A percentile compares a stretch with the other conserved stretches of the same genome.
These are phyloP conservation scores for Ophiocordyceps camponoti-leonardi DNA, from an alignment of 2,329 filamentous ascomycete species.

Conservation along the genomic window DNA sequence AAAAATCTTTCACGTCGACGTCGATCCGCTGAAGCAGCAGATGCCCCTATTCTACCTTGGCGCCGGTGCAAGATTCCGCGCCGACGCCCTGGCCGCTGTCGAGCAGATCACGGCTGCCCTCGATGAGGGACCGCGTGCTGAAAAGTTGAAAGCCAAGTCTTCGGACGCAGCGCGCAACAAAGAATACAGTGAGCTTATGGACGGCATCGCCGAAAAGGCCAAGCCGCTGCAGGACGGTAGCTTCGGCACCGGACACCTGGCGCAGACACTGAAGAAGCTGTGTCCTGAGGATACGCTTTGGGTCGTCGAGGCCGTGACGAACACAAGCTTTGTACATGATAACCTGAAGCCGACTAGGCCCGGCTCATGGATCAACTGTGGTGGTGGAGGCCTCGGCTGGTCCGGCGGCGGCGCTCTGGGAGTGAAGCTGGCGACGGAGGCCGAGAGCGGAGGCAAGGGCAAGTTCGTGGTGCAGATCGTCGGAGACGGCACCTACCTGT, in stretches of 20 bases:
- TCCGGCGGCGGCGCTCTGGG: slow-evolving; percentile 60
- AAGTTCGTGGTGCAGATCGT: slow-evolving; percentile 38
- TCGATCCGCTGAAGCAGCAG: slow-evolving; percentile 50
- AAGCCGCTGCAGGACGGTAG: slow-evolving; percentile 41
- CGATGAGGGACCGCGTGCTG: slow-evolving; percentile 22
- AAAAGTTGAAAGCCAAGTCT: slow-evolving; percentile 16
- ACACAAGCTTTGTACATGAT: slow-evolving; percentile 48
- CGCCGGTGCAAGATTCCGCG: slow-evolving; percentile 47
- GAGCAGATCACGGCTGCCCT: slow-evolving; percentile 53
- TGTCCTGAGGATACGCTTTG: slow-evolving; percentile 44
- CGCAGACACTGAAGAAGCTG: slow-evolving; percentile 12
- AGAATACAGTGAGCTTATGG: slow-evolving; percentile 40
- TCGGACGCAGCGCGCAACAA: slow-evolving; percentile 13
- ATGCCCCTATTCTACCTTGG: slow-evolving; percentile 60
- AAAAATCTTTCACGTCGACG: slow-evolving; percentile 45
- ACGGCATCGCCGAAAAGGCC: slow-evolving; percentile 37
- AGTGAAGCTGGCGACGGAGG: slow-evolving; percentile 50
- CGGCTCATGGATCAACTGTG: slow-evolving; percentile 66
- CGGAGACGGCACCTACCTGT: slow-evolving; percentile 39
- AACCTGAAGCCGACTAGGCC: slow-evolving; percentile 52
- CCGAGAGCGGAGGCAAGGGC: slow-evolving; percentile 24
- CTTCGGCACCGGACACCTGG: slow-evolving; percentile 23
- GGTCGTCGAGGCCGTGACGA: slow-evolving; percentile 64
- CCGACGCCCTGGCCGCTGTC: slow-evolving; percentile 46
- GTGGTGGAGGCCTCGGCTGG: slow-evolving; percentile 67